Evolutionary conservation across 768 basidiomycete genomes (phyloP), one percentile per base, ranked within the genome.

Genomic region (Chlorophyllum brunneum): DNA sequence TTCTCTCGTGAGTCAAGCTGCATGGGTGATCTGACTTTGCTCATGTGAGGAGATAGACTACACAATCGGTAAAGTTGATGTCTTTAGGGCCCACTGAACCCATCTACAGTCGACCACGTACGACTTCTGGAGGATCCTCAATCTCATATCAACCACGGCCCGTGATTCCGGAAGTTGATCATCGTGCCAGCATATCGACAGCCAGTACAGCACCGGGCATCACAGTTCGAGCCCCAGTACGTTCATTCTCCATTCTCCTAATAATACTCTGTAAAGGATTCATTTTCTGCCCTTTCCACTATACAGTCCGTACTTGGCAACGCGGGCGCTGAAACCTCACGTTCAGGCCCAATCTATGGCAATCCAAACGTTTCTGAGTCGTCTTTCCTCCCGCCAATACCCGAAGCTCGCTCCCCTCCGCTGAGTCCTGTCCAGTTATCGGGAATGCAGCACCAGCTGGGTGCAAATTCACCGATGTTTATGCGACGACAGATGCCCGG

Each of bases 151-250:
- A 46, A 39, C 38, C 53, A 34, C 59, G 34, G 47, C 57, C 46
- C 49, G 55, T 42, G 42, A 56, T 52, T 42, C 48, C 38, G 46
- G 44, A 40, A 15, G 37, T 26, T 46, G 42, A 22, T 31, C 6
- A 5, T 10, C 43, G 36, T 30, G 53, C 46, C 29, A 65, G 59
- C 23, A 34, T 31, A 11, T 55, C 59, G n/a, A 60, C 63, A n/a
- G 48, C 54, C n/a, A 64, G 62, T 36, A 61, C 61, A 27, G 57
- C 64, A 15, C 68, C 66, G 0, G 63, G 61, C 16, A 72, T 74
- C 48, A 66, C 51, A 18, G 58, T 75, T 18, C 65, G 69, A 52
- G 67, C 72, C 38, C 73, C 72, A 13, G 74, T 76, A 59, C 53
- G 66, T 63, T 37, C 24, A 18, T 26, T 33, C 40, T 13, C 15